Base-by-base conservation (phyloP, 805 yeast genomes). In the Saccharomyces paradoxus region DNA sequence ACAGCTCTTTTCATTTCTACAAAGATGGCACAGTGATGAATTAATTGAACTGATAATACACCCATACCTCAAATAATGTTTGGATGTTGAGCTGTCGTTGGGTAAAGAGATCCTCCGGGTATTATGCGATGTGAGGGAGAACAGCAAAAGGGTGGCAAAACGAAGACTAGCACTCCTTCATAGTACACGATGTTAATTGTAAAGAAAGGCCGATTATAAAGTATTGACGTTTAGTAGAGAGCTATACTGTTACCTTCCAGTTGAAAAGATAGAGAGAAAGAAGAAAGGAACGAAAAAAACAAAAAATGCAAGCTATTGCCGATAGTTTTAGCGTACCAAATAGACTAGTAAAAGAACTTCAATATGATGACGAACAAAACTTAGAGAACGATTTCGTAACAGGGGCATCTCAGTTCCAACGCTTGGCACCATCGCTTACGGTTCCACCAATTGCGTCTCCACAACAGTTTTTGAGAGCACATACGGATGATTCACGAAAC, bases 391-490 rank as follows among this genome's bases (percentile, higher is more conserved):
- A 74, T 55, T 72, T 71, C 49, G 58, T 74, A 32, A 63, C 65
- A 3, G 74, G 75, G 10, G 64, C 56, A 10, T 50, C 60, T 49
- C 60, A 62, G 55, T 58, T 68, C 61, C 58, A 67, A 47, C 60
- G 64, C n/a, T 56, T 75, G 53, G 75, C 78, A 0, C 95, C 96
- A 29, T 68, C 80, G 21, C 76, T 89, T 57, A 71, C 83, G 53
- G 71, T 89, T 66, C 96, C 97, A 30, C 94, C 94, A 54, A 85
- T 88, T 57, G 81, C 91, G 51, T 83, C 86, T 63, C 98, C 99
- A 31, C 82, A 96, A 6, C 96, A 87, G 53, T 92, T 92, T 69
- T 76, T 94, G 61, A 81, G 98, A 71, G 97, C 97, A n/a, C 97
- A 94, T 72, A 94, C 99, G 7, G 99, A 94, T 72, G 97, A 94